Percentiles rank a stretch among this genome's conserved stretches.
These are phyloP conservation scores for Eucalyptus curtisii DNA, from an alignment of 345 rosid genomes.

Conservation along the genomic window DNA sequence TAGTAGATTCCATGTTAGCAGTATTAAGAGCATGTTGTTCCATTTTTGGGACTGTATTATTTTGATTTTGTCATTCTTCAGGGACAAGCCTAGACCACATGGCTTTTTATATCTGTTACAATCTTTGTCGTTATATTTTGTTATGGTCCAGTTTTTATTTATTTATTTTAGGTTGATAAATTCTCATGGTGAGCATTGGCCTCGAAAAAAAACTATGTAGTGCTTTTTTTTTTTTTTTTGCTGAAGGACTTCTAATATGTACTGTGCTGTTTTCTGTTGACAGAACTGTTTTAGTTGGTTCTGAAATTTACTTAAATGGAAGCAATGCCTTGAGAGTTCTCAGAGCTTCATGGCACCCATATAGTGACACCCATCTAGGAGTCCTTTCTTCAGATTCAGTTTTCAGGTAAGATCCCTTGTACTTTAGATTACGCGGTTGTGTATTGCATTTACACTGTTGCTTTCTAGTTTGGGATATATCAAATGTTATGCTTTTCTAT, in stretches of 20 bases:
- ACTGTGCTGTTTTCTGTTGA: background rate
- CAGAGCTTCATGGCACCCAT: slow-evolving; percentile 82
- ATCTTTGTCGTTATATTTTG: background rate
- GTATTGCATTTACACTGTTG: background rate
- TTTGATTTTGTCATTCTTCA: background rate
- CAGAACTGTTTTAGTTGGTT: slow-evolving; percentile 81
- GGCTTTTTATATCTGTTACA: background rate
- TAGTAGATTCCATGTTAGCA: background rate
- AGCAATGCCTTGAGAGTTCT: slow-evolving; percentile 40
- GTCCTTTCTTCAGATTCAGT: slow-evolving; percentile 92
- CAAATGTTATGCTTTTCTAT: background rate
- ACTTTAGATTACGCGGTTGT: background rate
- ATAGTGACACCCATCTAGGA: slow-evolving; percentile 72
- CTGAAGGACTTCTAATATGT: background rate
- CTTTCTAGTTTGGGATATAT: background rate
- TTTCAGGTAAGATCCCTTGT: slow-evolving; percentile 50
- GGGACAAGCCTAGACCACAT: background rate
- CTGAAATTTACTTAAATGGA: slow-evolving; percentile 46
- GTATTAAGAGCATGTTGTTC: background rate
- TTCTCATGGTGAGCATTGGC: background rate
- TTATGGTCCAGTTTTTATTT: background rate
- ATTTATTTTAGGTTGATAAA: background rate
- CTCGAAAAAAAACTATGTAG: background rate
- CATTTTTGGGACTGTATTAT: background rate
- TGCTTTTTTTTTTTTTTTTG: background rate